Evolutionary conservation across 2,329 filamentous ascomycete species (phyloP).

Genomic region (Hirsutella minnesotensis): DNA sequence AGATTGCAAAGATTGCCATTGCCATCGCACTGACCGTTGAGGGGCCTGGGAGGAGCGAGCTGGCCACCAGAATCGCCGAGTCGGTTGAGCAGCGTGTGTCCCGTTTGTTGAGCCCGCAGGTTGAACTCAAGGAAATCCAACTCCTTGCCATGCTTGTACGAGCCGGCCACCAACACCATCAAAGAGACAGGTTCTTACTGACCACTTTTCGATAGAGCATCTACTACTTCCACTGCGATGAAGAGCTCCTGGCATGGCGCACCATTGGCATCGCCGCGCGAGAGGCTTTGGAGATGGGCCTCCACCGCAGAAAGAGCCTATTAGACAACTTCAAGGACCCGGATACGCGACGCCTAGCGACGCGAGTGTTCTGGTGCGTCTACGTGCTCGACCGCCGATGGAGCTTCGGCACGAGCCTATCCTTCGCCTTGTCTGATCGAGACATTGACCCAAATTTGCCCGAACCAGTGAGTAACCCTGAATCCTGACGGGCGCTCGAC

Average conservation of each 20-base stretch:
- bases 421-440: slow-evolving; percentile 33
- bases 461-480: slow-evolving; percentile 22
- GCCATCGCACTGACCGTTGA: slow-evolving; percentile 21
- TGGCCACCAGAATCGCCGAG: slow-evolving; percentile 15
- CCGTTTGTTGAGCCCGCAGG: slow-evolving; percentile 15
- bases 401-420: slow-evolving; percentile 38
- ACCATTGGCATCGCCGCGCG: slow-evolving; percentile 33
- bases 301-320: slow-evolving; percentile 33
- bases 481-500: not conserved
- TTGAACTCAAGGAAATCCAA: slow-evolving; percentile 21
- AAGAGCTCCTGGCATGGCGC: slow-evolving; percentile 37
- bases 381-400: slow-evolving; percentile 39
- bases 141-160: slow-evolving; percentile 17
- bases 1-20: slow-evolving; percentile 21
- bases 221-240: slow-evolving; percentile 32
- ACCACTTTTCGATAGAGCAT: slow-evolving; percentile 17
- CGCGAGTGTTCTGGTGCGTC: slow-evolving; percentile 36
- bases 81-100: slow-evolving; percentile 17
- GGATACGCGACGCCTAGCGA: slow-evolving; percentile 16
- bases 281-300: slow-evolving; percentile 33
- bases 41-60: slow-evolving; percentile 16
- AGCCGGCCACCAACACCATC: not conserved
- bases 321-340: slow-evolving; percentile 23
- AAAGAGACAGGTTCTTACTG: not conserved
- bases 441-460: slow-evolving; percentile 37